Evolutionary conservation across 1,284 basidiomycete species (phyloP).

Genomic region (Tilletia setariae): DNA sequence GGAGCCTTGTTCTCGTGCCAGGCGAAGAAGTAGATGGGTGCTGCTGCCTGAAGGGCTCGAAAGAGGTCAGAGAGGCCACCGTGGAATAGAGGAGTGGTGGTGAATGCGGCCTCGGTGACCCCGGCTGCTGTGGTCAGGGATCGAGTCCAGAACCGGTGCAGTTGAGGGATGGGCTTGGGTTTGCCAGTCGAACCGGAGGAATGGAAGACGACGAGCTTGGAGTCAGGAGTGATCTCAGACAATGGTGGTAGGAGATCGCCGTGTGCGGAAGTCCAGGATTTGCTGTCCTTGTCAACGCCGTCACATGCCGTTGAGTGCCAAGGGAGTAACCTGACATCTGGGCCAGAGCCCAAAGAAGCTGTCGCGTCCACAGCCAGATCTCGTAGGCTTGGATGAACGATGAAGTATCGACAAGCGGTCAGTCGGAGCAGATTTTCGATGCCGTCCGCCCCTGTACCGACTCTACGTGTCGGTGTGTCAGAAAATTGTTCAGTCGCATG

Average conservation of each 20-base stretch:
- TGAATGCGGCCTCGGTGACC: constrained; percentile 51
- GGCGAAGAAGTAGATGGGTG: constrained; percentile 36
- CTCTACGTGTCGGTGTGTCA: constrained; percentile 28
- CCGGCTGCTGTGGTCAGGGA: constrained; percentile 32
- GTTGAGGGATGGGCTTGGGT: constrained; percentile 56
- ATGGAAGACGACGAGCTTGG: constrained; percentile 62
- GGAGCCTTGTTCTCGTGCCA: constrained; percentile 35
- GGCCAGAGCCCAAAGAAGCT: constrained; percentile 3
- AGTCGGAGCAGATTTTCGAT: constrained; percentile 62
- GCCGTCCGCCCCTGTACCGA: constrained; percentile 62
- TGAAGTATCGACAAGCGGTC: constrained; percentile 60
- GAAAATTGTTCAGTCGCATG: not conserved
- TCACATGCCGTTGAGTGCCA: not conserved
- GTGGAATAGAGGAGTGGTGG: constrained; percentile 58
- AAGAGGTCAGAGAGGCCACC: constrained; percentile 57
- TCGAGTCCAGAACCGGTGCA: constrained; percentile 43
- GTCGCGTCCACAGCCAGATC: constrained; percentile 49
- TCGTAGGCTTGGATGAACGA: constrained; percentile 57
- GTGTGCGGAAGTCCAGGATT: not conserved
- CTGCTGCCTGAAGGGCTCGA: constrained; percentile 55
- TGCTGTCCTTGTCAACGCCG: not conserved
- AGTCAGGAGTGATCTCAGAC: not conserved
- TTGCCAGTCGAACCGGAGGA: constrained; percentile 64
- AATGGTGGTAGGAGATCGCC: not conserved
- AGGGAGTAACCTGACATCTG: not conserved